phyloP scores from a whole-genome alignment of 257 asterid species.

The Plantago major region DNA sequence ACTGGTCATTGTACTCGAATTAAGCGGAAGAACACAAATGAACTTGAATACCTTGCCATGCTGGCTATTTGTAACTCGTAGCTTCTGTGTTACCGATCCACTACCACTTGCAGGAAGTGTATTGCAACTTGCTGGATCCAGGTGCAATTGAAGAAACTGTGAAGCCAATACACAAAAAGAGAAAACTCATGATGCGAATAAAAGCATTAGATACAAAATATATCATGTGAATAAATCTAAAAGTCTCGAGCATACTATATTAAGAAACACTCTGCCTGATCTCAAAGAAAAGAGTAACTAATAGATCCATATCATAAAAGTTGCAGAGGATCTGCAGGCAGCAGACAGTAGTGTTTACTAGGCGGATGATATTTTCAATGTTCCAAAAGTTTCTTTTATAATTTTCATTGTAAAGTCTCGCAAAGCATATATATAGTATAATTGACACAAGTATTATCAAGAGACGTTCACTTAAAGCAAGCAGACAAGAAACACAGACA shows the following conservation, averaged over 20 bases:
- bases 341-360: too few relatives aligned
- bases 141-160: conserved; percentile 94
- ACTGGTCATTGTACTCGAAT: too few relatives aligned
- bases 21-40: too few relatives aligned
- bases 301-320: too few relatives aligned
- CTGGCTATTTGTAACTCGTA: conserved; percentile 76
- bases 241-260: too few relatives aligned
- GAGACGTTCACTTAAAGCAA: conserved; percentile 13
- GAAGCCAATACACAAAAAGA: conserved; percentile 18
- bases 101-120: conserved; percentile 66
- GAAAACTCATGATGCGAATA: background rate
- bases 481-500: background rate
- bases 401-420: too few relatives aligned
- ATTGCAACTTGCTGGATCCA: conserved; percentile 91
- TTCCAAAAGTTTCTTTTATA: too few relatives aligned
- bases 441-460: background rate
- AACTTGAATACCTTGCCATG: conserved; percentile 73
- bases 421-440: too few relatives aligned
- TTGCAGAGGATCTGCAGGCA: too few relatives aligned
- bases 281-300: too few relatives aligned
- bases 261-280: too few relatives aligned
- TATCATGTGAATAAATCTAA: background rate
- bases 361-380: too few relatives aligned
- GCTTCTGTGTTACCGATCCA: conserved; percentile 68
- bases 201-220: background rate